Evolutionary conservation across 805 yeast species (phyloP).

Genomic region (Yarrowia alimentaria): DNA sequence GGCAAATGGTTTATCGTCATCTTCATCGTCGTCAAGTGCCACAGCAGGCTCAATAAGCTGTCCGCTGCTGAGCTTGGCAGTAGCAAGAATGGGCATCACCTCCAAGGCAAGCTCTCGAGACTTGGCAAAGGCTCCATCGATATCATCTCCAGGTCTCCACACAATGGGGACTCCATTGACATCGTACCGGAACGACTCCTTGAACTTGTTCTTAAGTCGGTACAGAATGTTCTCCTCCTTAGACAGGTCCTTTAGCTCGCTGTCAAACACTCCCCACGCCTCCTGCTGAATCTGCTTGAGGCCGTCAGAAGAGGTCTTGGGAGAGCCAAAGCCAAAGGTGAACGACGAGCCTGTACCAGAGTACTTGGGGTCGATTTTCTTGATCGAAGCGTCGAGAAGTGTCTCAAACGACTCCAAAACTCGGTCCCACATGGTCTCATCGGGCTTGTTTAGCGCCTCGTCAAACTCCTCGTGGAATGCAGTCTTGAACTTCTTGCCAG

Average conservation of each 20-base stretch:
- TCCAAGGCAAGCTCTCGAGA: constrained; percentile 60
- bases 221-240: constrained; percentile 64
- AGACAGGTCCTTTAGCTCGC: constrained; percentile 57
- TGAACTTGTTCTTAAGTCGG: constrained; percentile 76
- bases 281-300: constrained; percentile 44
- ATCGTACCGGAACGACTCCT: constrained; percentile 79
- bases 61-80: constrained; percentile 51
- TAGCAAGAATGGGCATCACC: constrained; percentile 57
- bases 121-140: constrained; percentile 60
- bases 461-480: constrained; percentile 46
- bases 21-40: constrained; percentile 45
- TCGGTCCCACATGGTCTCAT: constrained; percentile 59
- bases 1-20: constrained; percentile 51
- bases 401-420: constrained; percentile 49
- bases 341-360: not conserved
- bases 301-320: constrained; percentile 13
- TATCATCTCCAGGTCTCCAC: constrained; percentile 71
- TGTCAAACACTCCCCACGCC: constrained; percentile 67
- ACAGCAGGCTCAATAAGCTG: constrained; percentile 60
- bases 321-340: constrained; percentile 3
- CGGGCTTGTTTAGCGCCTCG: constrained; percentile 51
- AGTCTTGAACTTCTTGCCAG: constrained; percentile 31
- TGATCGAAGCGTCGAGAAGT: constrained; percentile 38
- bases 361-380: constrained; percentile 37
- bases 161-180: constrained; percentile 75